Evolutionary conservation across 1,284 basidiomycete species (phyloP), one percentile per base, ranked within the genome.

Genomic region (Malassezia dermatis): DNA sequence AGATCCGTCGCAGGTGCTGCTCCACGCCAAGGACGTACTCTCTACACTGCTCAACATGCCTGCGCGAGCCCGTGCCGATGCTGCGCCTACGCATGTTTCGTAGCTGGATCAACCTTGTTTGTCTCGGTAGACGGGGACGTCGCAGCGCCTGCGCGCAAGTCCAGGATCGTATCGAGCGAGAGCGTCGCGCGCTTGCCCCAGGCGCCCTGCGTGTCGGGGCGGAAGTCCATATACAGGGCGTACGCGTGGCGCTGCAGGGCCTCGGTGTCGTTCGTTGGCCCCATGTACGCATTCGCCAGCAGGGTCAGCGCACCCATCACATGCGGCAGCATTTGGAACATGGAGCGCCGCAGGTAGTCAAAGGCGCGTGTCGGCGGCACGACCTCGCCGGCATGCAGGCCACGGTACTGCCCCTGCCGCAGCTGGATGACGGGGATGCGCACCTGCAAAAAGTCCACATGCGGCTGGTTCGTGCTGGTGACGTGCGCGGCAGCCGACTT

Each of bases 371-470:
- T 79, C 0, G 91, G 90, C 43, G 81, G 78, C 8, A 84, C 82
- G 6, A 88, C 85, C 12, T 80, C 78, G 13, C 84, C 84, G 41
- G 83, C 80, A 13, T 83, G 80, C 30, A 96, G 82, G 0, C 86
- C 93, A 23, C 89, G 82, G 85, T 90, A 95, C 59, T 77, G 81
- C 78, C 56, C 80, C 78, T 65, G 60, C 63, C 81, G 83, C 32
- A 80, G 85, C 66, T 81, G 83, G 76, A 83, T 88, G 11, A 96
- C 82, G 0, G 88, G 86, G 69, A 90, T 89, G 86, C 84, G 82
- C 73, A 86, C 80, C 39, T 87, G 84, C 82, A 96, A 86, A 39
- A 96, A 77, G 60, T 89, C 87, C 19, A 95, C 86, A 76, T 87
- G 94, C 3, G 93, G 90, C 76, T 96, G 91, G 8, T 84, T 81